Percentiles rank a stretch among this genome's conserved stretches.
phyloP scores from a whole-genome alignment of 2,329 filamentous ascomycete species.

The Fusarium secorum region DNA sequence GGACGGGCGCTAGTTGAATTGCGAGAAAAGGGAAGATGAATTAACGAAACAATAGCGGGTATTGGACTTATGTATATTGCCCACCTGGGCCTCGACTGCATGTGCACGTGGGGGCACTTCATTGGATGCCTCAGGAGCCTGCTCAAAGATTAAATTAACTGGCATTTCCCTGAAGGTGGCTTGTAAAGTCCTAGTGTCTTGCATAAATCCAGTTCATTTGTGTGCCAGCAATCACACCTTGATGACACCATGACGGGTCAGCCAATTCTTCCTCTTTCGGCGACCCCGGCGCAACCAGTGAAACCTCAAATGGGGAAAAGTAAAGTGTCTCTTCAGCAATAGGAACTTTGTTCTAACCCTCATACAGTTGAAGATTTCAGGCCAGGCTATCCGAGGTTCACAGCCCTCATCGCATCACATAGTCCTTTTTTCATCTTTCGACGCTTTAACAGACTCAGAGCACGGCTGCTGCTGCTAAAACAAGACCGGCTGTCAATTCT shows the following conservation, averaged over 20 bases:
- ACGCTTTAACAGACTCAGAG: not conserved
- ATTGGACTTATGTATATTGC: not conserved
- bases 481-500: not conserved
- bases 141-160: not conserved
- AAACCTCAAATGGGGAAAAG: not conserved
- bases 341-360: fast-evolving
- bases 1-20: not conserved
- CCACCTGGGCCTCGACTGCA: not conserved
- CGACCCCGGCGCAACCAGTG: too few species aligned
- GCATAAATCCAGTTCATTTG: not conserved
- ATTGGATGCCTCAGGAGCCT: not conserved
- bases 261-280: not conserved
- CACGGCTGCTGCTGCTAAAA: not conserved
- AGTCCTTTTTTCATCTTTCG: not conserved
- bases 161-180: not conserved
- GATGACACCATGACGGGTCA: not conserved
- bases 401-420: not conserved
- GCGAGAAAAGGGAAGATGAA: not conserved
- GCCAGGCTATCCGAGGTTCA: not conserved
- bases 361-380: not conserved
- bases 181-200: not conserved
- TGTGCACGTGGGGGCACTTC: not conserved
- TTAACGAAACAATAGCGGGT: not conserved
- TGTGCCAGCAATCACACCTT: not conserved
- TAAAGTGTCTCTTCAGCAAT: not conserved